These are phyloP conservation scores for Babesia sp. DNA, from an alignment of 169 alveolate genomes.

Conservation along the genomic window DNA sequence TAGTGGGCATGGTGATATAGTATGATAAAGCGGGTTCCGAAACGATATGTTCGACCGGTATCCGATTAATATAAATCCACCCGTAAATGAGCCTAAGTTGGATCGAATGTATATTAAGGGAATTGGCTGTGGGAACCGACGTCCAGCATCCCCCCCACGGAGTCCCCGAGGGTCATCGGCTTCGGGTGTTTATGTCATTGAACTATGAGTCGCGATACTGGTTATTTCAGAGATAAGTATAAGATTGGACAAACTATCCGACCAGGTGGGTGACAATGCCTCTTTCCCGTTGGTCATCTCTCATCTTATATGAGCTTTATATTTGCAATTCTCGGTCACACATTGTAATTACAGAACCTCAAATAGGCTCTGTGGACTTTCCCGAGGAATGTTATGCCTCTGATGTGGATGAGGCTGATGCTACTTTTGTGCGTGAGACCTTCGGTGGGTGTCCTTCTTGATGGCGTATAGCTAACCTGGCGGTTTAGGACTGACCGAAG, in stretches of 20 bases:
- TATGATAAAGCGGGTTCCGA: no score
- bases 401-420: conserved; percentile 59
- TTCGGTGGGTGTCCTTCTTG: conserved; percentile 40
- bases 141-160: conserved; percentile 26
- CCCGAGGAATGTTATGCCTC: conserved; percentile 61
- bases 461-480: not conserved
- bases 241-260: conserved; percentile 50
- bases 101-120: not conserved
- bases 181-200: not conserved
- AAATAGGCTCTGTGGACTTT: not conserved
- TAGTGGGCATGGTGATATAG: conserved; percentile 90
- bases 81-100: not conserved
- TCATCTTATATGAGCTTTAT: not conserved
- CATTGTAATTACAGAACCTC: conserved; percentile 7
- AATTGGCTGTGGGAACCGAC: conserved; percentile 17
- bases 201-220: conserved; percentile 24
- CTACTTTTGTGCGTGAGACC: conserved; percentile 35
- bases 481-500: conserved; percentile 12
- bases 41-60: no score
- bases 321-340: not conserved
- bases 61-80: not conserved
- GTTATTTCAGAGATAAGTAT: conserved; percentile 24
- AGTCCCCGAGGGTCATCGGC: conserved; percentile 10
- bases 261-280: conserved; percentile 53
- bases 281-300: not conserved